Base-by-base conservation (phyloP, 805 yeast species). In the Wickerhamomyces subpelliculosus region DNA sequence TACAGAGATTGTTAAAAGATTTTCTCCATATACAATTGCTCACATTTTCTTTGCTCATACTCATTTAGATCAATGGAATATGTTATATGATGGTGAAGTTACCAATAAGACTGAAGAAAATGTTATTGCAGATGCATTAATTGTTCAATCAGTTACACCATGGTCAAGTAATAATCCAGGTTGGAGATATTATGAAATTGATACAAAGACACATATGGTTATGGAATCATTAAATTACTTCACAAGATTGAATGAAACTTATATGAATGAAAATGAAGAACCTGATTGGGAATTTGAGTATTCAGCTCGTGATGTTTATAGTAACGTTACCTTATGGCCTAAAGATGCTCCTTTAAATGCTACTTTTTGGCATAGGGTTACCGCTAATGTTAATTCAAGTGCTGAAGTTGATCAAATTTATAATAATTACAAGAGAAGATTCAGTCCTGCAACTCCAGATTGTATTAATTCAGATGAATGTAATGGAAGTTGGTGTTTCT, bases 141-240 rank as follows among this genome's bases (percentile, higher is more conserved):
- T 80, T 40, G 69, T 74, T 3, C 87, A 78, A 41, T 75, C 85
- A 0, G 72, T 81, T 28, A 78, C 86, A 8, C 84, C 87, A 8
- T 65, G 68, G 51, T 58, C 65, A 8, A 67, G 74, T 35, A 68
- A 72, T 46, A 81, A 81, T 54, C 89, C 89, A 7, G 70, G 78
- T 17, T 81, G 85, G 83, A 71, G 84, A 55, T 80, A 78, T 60
- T 82, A 81, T 50, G 77, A 75, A 46, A 78, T 81, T 38, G 86
- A 81, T 53, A 60, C 70, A 18, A 58, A 70, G 45, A 70, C 84
- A 6, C 79, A 78, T 61, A 72, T 72, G 45, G 64, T 81, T 41
- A 66, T 78, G 68, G 76, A 81, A 51, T 65, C 79, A 3, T 68
- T 57, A 60, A 79, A 78, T 49, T 78, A 68, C 59, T 79, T 69